Percentiles rank a stretch among this genome's conserved stretches.
These are phyloP conservation scores for Camellia oleifera DNA, from an alignment of 179 eudicot species.

Conservation along the genomic window DNA sequence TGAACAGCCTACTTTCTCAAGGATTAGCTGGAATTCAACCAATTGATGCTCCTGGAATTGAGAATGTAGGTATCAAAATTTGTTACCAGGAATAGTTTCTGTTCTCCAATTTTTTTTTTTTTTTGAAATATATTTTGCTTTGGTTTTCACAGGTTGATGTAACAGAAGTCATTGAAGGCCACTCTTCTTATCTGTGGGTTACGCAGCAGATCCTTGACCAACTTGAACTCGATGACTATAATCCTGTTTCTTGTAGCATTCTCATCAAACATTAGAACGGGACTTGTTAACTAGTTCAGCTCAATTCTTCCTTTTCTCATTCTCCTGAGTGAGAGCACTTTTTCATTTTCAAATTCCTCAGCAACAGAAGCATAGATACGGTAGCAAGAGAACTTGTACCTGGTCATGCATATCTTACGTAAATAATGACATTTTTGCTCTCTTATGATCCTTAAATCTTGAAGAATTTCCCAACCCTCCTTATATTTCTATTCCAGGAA, in stretches of 20 bases:
- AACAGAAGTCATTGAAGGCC: conserved; percentile 77
- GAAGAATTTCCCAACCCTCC: not conserved
- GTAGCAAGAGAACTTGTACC: not conserved
- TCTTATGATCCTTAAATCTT: not conserved
- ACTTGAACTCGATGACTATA: conserved; percentile 76
- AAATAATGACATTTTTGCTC: not conserved
- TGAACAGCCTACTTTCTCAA: conserved; percentile 75
- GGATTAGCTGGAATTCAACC: conserved; percentile 96
- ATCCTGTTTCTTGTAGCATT: conserved; percentile 53
- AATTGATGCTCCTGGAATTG: conserved; percentile 76
- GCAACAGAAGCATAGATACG: not conserved
- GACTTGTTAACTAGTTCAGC: not conserved
- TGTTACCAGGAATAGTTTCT: not conserved
- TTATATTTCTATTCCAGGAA: not conserved
- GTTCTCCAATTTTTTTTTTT: not conserved
- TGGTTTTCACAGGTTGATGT: conserved; percentile 63
- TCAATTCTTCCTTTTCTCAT: not conserved
- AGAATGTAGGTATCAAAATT: conserved; percentile 60
- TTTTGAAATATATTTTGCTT: not conserved
- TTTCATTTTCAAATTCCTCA: not conserved
- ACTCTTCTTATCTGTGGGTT: conserved; percentile 89
- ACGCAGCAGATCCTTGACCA: conserved; percentile 70
- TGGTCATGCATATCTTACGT: not conserved
- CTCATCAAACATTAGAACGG: conserved; percentile 12
- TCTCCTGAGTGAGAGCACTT: not conserved